Conservation (phyloP, 306 rosid species). For the Inga laurina region DNA sequence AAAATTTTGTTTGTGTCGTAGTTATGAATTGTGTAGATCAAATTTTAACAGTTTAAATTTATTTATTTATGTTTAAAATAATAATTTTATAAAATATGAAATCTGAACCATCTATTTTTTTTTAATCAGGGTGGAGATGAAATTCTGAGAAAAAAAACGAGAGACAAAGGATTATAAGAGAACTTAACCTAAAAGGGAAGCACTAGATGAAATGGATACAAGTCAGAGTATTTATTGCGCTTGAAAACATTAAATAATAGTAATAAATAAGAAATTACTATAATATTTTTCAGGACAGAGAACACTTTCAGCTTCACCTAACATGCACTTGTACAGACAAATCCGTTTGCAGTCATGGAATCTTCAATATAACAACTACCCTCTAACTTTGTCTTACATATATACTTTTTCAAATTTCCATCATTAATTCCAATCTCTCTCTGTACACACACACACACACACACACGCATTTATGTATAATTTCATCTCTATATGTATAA, state of each 20-base stretch:
- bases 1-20: no score
- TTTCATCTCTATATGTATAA: not conserved
- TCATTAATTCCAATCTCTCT: not conserved
- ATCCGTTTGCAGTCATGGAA: not conserved
- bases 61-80: no score
- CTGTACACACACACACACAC: not conserved
- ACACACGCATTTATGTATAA: not conserved
- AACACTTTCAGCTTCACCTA: not conserved
- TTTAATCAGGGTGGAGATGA: no score
- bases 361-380: not conserved
- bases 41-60: no score
- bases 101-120: no score
- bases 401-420: not conserved
- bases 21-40: no score
- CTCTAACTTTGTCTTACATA: not conserved
- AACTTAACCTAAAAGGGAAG: no score
- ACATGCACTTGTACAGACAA: not conserved
- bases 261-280: not conserved
- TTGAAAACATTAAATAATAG: not conserved
- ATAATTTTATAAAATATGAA: no score
- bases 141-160: no score
- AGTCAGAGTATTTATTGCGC: not conserved
- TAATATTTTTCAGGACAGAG: not conserved
- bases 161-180: no score
- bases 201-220: not conserved